These are phyloP conservation scores for Pseudopyricularia cyperi DNA, from an alignment of 2,329 filamentous ascomycete genomes.

Conservation along the genomic window DNA sequence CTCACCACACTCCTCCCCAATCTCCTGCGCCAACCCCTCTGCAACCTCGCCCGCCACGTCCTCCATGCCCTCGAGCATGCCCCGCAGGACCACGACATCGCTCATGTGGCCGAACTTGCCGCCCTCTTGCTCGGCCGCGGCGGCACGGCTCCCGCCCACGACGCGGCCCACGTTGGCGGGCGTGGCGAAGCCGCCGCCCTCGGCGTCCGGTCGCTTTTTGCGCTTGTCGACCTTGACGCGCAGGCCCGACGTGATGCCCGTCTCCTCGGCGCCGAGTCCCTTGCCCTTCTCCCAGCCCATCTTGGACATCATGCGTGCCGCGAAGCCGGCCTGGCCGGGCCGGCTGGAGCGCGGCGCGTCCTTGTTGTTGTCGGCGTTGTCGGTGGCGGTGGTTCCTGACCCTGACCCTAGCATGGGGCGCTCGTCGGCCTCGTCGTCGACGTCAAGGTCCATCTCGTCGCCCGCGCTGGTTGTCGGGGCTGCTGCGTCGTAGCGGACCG, in stretches of 20 bases:
- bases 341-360: constrained; percentile 36
- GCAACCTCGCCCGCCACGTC: constrained; percentile 68
- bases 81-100: constrained; percentile 66
- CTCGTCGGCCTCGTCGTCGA: constrained; percentile 16
- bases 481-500: constrained; percentile 55
- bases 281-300: constrained; percentile 86
- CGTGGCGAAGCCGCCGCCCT: constrained; percentile 65
- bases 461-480: constrained; percentile 10
- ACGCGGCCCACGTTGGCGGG: constrained; percentile 60
- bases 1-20: constrained; percentile 82
- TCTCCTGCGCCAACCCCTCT: constrained; percentile 72
- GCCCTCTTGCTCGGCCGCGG: constrained; percentile 28
- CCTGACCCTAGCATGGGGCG: constrained; percentile 8
- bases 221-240: constrained; percentile 76
- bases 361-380: constrained; percentile 14
- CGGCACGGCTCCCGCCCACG: constrained; percentile 52
- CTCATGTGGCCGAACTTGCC: constrained; percentile 60
- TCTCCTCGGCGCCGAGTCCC: constrained; percentile 67
- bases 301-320: constrained; percentile 78
- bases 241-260: constrained; percentile 76
- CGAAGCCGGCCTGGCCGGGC: constrained; percentile 75
- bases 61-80: constrained; percentile 75
- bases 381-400: constrained; percentile 12
- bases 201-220: constrained; percentile 64
- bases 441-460: constrained; percentile 24